Percentiles rank a stretch among this genome's conserved stretches.
phyloP scores from a whole-genome alignment of 164 flowering plant genomes.

The Vitis rupestris region DNA sequence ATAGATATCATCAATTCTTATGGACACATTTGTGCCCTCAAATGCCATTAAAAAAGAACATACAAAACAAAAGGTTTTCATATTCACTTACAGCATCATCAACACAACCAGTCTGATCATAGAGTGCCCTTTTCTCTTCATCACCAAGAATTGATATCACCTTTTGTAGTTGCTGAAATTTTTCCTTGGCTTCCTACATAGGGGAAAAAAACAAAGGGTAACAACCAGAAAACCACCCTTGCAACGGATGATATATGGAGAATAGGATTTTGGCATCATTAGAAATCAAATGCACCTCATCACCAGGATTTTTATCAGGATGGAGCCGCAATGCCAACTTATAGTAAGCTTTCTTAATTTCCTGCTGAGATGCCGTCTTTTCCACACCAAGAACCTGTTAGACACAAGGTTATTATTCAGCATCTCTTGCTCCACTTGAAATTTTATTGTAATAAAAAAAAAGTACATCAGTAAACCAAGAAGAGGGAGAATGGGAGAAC shows the following conservation, averaged over 20 bases:
- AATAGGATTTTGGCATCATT: neutral
- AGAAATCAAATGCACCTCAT: slow-evolving; percentile 54
- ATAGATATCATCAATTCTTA: neutral
- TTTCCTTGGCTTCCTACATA: slow-evolving; percentile 88
- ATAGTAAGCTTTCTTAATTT: slow-evolving; percentile 90
- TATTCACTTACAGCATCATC: slow-evolving; percentile 87
- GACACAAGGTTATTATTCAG: neutral
- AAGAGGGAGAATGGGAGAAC: too few relatives aligned
- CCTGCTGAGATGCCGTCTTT: slow-evolving; percentile 77
- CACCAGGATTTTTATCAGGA: slow-evolving; percentile 98
- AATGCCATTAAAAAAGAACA: neutral
- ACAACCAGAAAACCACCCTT: slow-evolving; percentile 1
- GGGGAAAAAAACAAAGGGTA: neutral
- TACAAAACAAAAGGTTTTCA: neutral
- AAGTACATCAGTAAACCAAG: neutral
- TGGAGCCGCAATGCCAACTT: slow-evolving; percentile 91
- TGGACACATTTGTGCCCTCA: neutral
- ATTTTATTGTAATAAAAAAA: too few relatives aligned
- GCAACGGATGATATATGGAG: neutral
- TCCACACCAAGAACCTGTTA: slow-evolving; percentile 89
- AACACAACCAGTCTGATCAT: slow-evolving; percentile 95
- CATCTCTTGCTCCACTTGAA: too few relatives aligned
- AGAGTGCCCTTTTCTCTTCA: slow-evolving; percentile 86
- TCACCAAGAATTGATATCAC: slow-evolving; percentile 95
- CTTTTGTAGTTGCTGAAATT: slow-evolving; percentile 93